Percentiles rank a stretch among this genome's conserved stretches.
Conservation (phyloP, 1,284 basidiomycete species). For the Trametes hirsuta region DNA sequence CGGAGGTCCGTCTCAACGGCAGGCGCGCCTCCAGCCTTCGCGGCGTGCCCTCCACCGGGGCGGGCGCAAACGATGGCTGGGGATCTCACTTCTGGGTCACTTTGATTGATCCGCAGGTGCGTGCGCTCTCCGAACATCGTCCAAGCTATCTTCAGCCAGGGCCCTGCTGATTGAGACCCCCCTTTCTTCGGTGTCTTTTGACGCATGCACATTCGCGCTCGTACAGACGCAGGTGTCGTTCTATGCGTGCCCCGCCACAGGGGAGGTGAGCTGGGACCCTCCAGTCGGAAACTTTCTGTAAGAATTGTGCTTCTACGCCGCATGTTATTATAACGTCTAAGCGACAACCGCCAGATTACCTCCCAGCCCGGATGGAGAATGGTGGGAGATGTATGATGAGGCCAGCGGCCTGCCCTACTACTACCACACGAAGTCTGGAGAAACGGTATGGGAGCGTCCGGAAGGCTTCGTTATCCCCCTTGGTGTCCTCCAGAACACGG, state of each 20-base stretch:
- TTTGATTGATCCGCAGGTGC: conserved; percentile 77
- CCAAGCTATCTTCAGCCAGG: background rate
- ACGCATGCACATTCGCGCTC: conserved; percentile 2
- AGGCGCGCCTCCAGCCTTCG: conserved; percentile 26
- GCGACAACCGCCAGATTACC: conserved; percentile 61
- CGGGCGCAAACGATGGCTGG: conserved; percentile 49
- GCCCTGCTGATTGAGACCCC: background rate
- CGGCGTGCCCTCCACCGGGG: conserved; percentile 12
- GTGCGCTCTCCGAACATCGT: conserved; percentile 22
- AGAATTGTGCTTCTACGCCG: conserved; percentile 37
- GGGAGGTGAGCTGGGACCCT: conserved; percentile 91
- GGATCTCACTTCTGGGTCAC: conserved; percentile 90
- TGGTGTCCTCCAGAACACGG: conserved; percentile 84
- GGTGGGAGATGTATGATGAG: conserved; percentile 93
- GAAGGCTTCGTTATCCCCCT: conserved; percentile 88
- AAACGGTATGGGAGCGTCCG: conserved; percentile 90
- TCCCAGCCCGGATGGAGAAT: conserved; percentile 84
- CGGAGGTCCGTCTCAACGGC: conserved; percentile 29
- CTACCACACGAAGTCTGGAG: conserved; percentile 87
- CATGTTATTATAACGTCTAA: background rate
- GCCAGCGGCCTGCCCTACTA: conserved; percentile 85
- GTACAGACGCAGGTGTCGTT: conserved; percentile 78
- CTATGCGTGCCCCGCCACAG: conserved; percentile 91
- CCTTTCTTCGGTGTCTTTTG: conserved; percentile 16
- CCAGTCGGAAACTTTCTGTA: conserved; percentile 90